Conservation (phyloP, 1,284 basidiomycete genomes). For the Coniferiporia sulphurascens region DNA sequence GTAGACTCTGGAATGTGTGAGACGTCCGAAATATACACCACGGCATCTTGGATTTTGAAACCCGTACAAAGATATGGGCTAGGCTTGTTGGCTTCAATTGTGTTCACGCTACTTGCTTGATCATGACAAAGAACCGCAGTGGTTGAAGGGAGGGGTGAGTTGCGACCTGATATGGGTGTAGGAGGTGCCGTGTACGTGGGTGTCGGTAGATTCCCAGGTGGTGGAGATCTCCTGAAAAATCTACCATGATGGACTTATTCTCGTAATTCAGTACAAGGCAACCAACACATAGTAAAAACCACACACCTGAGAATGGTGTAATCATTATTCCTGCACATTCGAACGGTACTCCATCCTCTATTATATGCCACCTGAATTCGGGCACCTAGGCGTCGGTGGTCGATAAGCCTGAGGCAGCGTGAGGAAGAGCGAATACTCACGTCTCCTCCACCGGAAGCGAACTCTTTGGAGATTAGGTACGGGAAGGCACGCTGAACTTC, state of each 20-base stretch:
- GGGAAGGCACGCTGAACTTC: conserved; percentile 69
- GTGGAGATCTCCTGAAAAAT: conserved; percentile 38
- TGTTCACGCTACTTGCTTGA: conserved; percentile 1
- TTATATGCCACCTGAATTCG: conserved; percentile 75
- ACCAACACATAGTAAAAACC: background rate
- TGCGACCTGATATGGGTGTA: conserved; percentile 36
- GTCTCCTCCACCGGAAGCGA: conserved; percentile 75
- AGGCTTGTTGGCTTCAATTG: conserved; percentile 31
- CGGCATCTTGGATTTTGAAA: conserved; percentile 61
- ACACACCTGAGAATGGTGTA: conserved; percentile 61
- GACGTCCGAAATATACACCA: conserved; percentile 73
- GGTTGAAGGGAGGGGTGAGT: conserved; percentile 13
- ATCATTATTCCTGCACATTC: conserved; percentile 62
- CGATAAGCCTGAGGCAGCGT: conserved; percentile 6
- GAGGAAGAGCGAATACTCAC: conserved; percentile 34
- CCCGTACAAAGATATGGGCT: conserved; percentile 65
- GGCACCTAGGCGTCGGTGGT: conserved; percentile 48
- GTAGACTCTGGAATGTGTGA: conserved; percentile 67
- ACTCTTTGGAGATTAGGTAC: conserved; percentile 70
- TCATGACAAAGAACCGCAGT: background rate
- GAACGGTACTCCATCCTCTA: conserved; percentile 59
- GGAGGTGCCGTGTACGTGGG: conserved; percentile 39
- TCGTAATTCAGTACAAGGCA: background rate
- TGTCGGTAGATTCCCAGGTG: conserved; percentile 39
- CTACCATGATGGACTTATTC: conserved; percentile 62